Percentiles rank a stretch among this genome's conserved stretches.
Evolutionary conservation across 495 filamentous ascomycete genomes (phyloP).

Genomic region (Neurospora sp.): DNA sequence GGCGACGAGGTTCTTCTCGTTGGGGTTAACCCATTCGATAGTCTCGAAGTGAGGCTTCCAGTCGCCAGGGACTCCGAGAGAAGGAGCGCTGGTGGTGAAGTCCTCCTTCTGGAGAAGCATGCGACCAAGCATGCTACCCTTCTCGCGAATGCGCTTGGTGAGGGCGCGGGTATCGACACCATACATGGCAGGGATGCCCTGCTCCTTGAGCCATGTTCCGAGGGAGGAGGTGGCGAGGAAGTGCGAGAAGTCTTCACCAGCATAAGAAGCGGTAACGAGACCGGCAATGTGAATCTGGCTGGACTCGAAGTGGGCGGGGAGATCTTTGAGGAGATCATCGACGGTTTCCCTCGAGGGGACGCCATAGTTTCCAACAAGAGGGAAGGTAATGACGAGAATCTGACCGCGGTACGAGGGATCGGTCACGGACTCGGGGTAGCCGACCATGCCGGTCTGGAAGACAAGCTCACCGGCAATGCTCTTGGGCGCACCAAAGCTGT

Average conservation of each 20-base stretch:
- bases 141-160: constrained; percentile 84
- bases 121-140: constrained; percentile 93
- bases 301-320: constrained; percentile 88
- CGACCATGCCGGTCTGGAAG: constrained; percentile 99
- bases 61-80: constrained; percentile 22
- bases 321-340: constrained; percentile 70
- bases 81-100: constrained; percentile 24
- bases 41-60: constrained; percentile 65
- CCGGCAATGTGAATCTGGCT: constrained; percentile 86
- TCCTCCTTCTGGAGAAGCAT: constrained; percentile 64
- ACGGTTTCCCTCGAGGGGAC: constrained; percentile 76
- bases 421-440: constrained; percentile 96
- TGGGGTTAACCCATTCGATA: constrained; percentile 84
- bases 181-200: constrained; percentile 91
- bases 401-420: constrained; percentile 98
- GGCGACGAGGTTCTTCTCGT: constrained; percentile 78
- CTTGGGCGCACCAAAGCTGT: constrained; percentile 90
- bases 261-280: constrained; percentile 79
- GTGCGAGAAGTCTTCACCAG: constrained; percentile 90
- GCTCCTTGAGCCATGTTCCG: constrained; percentile 90
- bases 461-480: constrained; percentile 92
- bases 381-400: constrained; percentile 96
- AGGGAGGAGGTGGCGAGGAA: constrained; percentile 82
- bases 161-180: constrained; percentile 89
- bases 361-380: constrained; percentile 98